phyloP scores from a whole-genome alignment of 2,329 filamentous ascomycete genomes.

The Sporothrix mexicana region DNA sequence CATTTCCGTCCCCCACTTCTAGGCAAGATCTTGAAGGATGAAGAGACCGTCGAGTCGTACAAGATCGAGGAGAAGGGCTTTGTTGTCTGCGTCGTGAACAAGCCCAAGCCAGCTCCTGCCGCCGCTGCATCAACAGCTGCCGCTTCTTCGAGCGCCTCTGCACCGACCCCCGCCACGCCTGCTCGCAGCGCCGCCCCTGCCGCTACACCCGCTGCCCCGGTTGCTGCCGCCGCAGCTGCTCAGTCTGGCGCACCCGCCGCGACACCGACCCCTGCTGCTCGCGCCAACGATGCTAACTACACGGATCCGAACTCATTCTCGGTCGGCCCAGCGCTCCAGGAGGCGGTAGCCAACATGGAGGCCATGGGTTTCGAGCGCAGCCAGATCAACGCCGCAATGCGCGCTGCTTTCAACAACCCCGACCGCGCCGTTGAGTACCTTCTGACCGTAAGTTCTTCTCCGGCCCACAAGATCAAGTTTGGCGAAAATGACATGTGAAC shows the following conservation, averaged over 20 bases:
- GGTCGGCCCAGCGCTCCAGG: slow-evolving; percentile 80
- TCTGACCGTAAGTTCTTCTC: slow-evolving; percentile 68
- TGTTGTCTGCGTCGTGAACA: slow-evolving; percentile 97
- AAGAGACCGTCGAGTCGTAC: slow-evolving; percentile 93
- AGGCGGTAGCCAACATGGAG: slow-evolving; percentile 90
- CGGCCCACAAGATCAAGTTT: background rate
- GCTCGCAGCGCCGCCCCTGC: slow-evolving; percentile 54
- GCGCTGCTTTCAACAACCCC: slow-evolving; percentile 94
- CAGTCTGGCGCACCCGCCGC: slow-evolving; percentile 47
- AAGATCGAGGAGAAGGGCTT: slow-evolving; percentile 99
- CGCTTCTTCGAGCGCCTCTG: slow-evolving; percentile 37
- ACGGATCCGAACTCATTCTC: slow-evolving; percentile 82
- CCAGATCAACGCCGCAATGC: slow-evolving; percentile 92
- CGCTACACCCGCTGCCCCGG: slow-evolving; percentile 58
- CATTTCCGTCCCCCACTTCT: slow-evolving; percentile 26
- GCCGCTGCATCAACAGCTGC: slow-evolving; percentile 62
- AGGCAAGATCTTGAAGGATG: slow-evolving; percentile 99
- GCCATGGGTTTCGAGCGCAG: slow-evolving; percentile 92
- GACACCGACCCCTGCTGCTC: slow-evolving; percentile 60
- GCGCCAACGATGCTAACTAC: slow-evolving; percentile 49
- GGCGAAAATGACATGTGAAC: background rate
- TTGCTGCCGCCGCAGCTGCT: slow-evolving; percentile 55
- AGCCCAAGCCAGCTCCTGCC: slow-evolving; percentile 74
- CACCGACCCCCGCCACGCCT: slow-evolving; percentile 65
- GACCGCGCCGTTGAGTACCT: slow-evolving; percentile 98